Base-by-base conservation (phyloP, 2,329 filamentous ascomycete species). In the Pochonia chlamydosporia region DNA sequence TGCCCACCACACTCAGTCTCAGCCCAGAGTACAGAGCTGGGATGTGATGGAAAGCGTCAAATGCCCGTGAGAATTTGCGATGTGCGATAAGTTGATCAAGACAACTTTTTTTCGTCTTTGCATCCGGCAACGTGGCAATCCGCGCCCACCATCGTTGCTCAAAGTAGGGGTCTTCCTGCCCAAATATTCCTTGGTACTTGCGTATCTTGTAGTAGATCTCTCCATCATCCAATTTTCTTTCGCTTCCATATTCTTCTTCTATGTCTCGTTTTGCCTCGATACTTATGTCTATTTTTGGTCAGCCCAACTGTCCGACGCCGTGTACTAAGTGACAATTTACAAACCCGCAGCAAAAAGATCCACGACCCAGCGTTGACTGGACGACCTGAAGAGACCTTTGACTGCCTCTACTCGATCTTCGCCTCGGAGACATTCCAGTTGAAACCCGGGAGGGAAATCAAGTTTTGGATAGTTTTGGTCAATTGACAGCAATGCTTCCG, bases 21-120 rank as follows among this genome's bases (percentile, higher is more conserved):
- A 67, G 62, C 43, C 57, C 57, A 43, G 51, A 52, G 56, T 57
- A 63, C 31, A 65, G 57, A 40, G 57, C 56, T 23, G 59, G 60
- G 23, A 68, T 61, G 43, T 52, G 44, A 8, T 62, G 53, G 20
- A 68, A 52, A 16, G 43, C 47, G 47, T 70, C 51, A 53, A 69
- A 68, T 26, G 57, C 58, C 42, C 51, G 42, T 35, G 54, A 52
- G 36, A 64, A 58, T 37, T 56, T 48, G 23, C 35, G 23, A 43
- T 64, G 46, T 26, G 43, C 10, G 36, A 59, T 52, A 50, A 63
- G 57, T 49, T 59, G 47, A 42, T 58, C 52, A 24, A 63, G 45
- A 43, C 52, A 53, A 31, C 54, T 31, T 40, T 49, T 50, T 46
- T 56, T 54, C 44, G 58, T 46, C 44, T 52, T 48, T 18, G 46